Conservation (phyloP, 139 green algal genomes). For the Chlorella sp. region DNA sequence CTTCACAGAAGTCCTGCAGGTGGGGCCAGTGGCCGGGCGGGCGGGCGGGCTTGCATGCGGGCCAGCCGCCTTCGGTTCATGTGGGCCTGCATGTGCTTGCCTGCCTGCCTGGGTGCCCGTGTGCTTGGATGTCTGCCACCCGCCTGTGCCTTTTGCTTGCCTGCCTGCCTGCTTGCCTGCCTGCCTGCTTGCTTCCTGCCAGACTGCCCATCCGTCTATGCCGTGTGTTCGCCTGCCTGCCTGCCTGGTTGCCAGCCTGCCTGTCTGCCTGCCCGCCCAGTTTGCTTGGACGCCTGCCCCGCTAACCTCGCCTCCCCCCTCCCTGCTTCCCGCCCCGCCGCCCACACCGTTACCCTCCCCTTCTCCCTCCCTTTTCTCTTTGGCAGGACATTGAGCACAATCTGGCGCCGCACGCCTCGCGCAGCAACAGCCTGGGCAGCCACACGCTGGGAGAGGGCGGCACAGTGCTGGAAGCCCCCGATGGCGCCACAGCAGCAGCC, state of each 20-base stretch:
- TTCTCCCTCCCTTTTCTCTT: neutral
- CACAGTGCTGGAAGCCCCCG: neutral
- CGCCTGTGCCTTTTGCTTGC: neutral
- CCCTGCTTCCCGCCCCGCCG: neutral
- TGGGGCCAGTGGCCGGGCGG: neutral
- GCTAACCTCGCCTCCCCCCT: neutral
- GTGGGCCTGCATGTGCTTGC: too few relatives aligned
- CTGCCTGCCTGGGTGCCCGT: too few relatives aligned
- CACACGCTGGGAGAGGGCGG: neutral
- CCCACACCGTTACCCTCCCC: too few relatives aligned
- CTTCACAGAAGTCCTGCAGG: constrained; percentile 24
- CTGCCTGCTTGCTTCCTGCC: too few relatives aligned
- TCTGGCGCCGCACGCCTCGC: neutral
- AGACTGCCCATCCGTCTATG: too few relatives aligned
- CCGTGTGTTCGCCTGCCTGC: neutral
- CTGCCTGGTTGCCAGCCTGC: neutral
- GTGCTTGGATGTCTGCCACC: neutral
- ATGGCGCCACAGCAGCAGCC: neutral
- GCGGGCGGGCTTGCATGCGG: neutral
- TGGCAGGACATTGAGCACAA: neutral
- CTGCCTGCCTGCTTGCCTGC: neutral
- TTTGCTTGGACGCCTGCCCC: neutral
- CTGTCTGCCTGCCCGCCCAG: neutral
- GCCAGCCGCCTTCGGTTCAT: neutral
- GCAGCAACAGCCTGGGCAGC: neutral